phyloP scores from a whole-genome alignment of 139 green algal genomes.

The Chloropicon primus region DNA sequence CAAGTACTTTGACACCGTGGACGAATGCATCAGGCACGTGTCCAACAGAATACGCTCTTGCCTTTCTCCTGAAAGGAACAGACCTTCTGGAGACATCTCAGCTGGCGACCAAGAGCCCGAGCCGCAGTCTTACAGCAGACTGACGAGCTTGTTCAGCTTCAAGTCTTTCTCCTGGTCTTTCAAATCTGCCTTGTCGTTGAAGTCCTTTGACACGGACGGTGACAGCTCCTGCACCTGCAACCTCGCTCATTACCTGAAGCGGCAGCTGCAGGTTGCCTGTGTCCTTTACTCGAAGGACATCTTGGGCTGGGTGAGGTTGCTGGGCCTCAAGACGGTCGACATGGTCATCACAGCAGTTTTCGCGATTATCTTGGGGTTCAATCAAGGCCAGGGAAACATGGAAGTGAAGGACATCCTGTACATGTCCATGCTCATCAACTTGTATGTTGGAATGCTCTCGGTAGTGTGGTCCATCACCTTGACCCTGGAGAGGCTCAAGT shows the following conservation, averaged over 20 bases:
- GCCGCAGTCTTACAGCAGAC: neutral
- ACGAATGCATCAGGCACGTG: neutral
- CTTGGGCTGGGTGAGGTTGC: neutral
- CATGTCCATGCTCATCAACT: neutral
- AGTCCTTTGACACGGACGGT: too few species aligned
- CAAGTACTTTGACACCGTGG: neutral
- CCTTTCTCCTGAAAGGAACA: neutral
- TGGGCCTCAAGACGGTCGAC: neutral
- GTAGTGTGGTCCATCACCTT: neutral
- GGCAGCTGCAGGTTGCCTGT: neutral
- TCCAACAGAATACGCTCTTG: neutral
- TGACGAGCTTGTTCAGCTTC: neutral
- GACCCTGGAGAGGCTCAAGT: neutral
- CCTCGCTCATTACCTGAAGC: too few species aligned
- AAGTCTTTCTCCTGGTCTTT: neutral
- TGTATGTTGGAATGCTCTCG: neutral
- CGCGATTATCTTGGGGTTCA: neutral
- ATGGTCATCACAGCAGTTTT: neutral
- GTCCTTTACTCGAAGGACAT: neutral
- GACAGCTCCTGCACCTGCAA: too few species aligned
- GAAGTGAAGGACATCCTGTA: neutral
- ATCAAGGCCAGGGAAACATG: neutral
- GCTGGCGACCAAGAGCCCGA: neutral
- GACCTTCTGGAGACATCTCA: neutral
- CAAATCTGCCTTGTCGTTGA: too few species aligned